Conservation (phyloP, 306 rosid species). For the Hippophae rhamnoides region DNA sequence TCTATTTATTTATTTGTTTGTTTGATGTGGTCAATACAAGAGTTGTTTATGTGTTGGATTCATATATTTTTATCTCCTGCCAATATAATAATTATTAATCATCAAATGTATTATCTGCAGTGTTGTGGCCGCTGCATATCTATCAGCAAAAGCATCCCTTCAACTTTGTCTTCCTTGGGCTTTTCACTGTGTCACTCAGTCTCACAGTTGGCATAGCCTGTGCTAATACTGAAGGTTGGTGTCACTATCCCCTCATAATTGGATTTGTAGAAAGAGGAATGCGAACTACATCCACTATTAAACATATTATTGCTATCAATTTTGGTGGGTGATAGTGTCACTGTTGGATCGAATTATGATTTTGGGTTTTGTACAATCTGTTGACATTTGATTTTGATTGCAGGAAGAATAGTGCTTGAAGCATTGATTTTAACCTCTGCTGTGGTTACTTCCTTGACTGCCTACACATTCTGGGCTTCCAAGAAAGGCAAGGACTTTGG, state of each 20-base stretch:
- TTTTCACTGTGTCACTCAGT: slow-evolving; percentile 68
- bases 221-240: slow-evolving; percentile 74
- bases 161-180: slow-evolving; percentile 78
- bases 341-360: background rate
- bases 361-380: background rate
- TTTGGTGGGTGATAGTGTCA: background rate
- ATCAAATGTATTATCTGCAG: slow-evolving; percentile 27
- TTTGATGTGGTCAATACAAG: too few relatives aligned
- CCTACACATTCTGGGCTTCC: slow-evolving; percentile 89
- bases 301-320: background rate
- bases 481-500: slow-evolving; percentile 98
- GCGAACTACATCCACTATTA: too few relatives aligned
- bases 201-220: slow-evolving; percentile 77
- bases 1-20: too few relatives aligned
- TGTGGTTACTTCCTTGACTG: slow-evolving; percentile 76
- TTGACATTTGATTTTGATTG: slow-evolving; percentile 16
- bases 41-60: too few relatives aligned
- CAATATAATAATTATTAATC: background rate
- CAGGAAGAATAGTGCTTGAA: slow-evolving; percentile 90
- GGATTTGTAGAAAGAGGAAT: background rate
- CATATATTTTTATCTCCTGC: too few relatives aligned
- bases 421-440: slow-evolving; percentile 85
- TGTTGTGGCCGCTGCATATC: slow-evolving; percentile 70
- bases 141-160: slow-evolving; percentile 83
- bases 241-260: background rate